Conservation (phyloP, 2,329 filamentous ascomycete genomes). For the Ophiostoma ulmi region DNA sequence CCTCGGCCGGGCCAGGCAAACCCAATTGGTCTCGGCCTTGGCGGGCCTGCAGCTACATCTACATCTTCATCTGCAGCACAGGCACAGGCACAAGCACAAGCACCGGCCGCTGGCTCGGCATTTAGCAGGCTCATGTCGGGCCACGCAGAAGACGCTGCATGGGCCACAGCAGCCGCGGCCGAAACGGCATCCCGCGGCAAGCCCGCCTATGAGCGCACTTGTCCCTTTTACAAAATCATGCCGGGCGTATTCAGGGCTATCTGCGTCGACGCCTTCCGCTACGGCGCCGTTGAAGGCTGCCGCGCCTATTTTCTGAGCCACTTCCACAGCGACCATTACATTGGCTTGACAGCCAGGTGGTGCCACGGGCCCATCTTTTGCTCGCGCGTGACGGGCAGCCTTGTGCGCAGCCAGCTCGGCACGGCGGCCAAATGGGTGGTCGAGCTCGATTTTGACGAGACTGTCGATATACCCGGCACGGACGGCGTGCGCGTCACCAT, state of each 20-base stretch:
- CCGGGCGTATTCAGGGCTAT: conserved; percentile 70
- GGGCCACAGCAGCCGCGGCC: conserved; percentile 77
- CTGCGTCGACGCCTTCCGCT: conserved; percentile 92
- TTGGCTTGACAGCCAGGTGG: conserved; percentile 85
- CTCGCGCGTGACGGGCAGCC: conserved; percentile 83
- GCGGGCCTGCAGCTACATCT: neutral
- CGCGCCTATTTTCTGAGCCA: conserved; percentile 95
- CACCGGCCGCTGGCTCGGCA: conserved; percentile 53
- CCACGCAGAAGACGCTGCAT: conserved; percentile 84
- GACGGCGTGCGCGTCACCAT: conserved; percentile 83
- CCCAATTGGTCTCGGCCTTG: conserved; percentile 57
- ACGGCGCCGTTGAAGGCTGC: conserved; percentile 86
- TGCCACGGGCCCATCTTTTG: conserved; percentile 93
- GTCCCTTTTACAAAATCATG: conserved; percentile 98
- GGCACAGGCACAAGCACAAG: neutral
- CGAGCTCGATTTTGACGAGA: conserved; percentile 77
- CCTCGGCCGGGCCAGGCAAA: conserved; percentile 76
- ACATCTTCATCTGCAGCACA: conserved; percentile 19
- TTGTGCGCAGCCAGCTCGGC: conserved; percentile 78
- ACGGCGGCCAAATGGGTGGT: conserved; percentile 84
- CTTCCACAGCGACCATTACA: conserved; percentile 96
- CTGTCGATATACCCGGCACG: conserved; percentile 72
- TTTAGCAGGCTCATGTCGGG: conserved; percentile 92
- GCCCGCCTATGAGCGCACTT: conserved; percentile 81
- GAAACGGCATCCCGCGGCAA: conserved; percentile 76